A percentile compares a stretch with the other conserved stretches of the same genome.
phyloP scores from a whole-genome alignment of 1,284 basidiomycete genomes.

The Cutaneotrichosporon sp. region DNA sequence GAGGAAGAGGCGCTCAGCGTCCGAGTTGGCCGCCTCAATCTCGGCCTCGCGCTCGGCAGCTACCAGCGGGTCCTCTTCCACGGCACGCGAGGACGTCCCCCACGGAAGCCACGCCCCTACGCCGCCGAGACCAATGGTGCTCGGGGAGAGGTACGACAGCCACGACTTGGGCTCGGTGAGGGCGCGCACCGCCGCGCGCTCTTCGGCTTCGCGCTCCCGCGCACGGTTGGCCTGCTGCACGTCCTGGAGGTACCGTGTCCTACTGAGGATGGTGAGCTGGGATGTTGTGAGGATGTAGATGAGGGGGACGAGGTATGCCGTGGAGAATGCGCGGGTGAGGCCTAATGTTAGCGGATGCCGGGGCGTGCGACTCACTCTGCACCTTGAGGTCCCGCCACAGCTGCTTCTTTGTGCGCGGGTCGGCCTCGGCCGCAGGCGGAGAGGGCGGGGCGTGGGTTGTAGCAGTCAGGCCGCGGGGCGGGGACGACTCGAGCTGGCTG shows the following conservation, averaged over 20 bases:
- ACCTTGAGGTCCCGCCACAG: constrained; percentile 47
- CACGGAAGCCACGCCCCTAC: not conserved
- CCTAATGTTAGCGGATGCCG: constrained; percentile 20
- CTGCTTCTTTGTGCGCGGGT: constrained; percentile 37
- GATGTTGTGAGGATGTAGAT: constrained; percentile 45
- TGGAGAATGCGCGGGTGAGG: constrained; percentile 41
- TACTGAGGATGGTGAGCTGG: constrained; percentile 42
- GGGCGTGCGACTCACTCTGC: constrained; percentile 31
- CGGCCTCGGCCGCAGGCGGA: not conserved
- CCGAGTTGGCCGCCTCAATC: constrained; percentile 20
- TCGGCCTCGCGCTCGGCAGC: constrained; percentile 14
- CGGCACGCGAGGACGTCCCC: not conserved
- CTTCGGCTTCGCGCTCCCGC: not conserved
- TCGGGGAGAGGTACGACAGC: constrained; percentile 29
- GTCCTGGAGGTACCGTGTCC: constrained; percentile 40
- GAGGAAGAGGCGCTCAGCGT: constrained; percentile 44
- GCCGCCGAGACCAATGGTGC: not conserved
- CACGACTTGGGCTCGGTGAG: not conserved
- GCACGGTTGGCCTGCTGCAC: constrained; percentile 23
- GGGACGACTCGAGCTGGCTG: constrained; percentile 21
- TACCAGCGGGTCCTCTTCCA: constrained; percentile 3
- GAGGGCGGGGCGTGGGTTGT: not conserved
- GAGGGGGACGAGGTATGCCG: constrained; percentile 45
- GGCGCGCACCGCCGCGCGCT: constrained; percentile 4
- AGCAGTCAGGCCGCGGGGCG: constrained; percentile 8